Conservation (phyloP, 2,329 filamentous ascomycete genomes). For the Colletotrichum spinosum region DNA sequence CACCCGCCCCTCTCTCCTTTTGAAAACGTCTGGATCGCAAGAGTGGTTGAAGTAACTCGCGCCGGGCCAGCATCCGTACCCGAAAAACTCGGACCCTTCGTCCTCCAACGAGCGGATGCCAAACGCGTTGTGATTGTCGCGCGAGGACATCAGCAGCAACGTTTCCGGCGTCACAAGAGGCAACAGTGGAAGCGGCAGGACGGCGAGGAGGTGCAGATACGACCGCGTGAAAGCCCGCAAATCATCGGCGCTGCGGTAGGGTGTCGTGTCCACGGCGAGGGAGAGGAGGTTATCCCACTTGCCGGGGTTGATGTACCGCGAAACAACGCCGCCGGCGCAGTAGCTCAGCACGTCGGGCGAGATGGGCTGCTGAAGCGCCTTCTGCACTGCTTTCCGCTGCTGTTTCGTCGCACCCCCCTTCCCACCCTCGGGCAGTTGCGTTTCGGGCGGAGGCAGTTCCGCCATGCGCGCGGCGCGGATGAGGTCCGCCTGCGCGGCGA, state of each 20-base stretch:
- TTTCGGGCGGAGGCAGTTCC: background rate
- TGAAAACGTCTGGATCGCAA: slow-evolving; percentile 24
- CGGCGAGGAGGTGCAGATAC: slow-evolving; percentile 34
- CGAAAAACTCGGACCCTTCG: slow-evolving; percentile 35
- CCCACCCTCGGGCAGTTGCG: background rate
- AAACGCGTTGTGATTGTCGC: slow-evolving; percentile 32
- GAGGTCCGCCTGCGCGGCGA: slow-evolving; percentile 19
- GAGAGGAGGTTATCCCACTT: slow-evolving; percentile 29
- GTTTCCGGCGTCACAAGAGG: slow-evolving; percentile 23
- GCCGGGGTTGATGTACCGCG: slow-evolving; percentile 2
- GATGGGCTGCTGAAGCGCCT: slow-evolving; percentile 25
- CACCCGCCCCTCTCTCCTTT: slow-evolving; percentile 22
- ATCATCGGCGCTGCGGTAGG: slow-evolving; percentile 23
- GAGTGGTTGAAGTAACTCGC: slow-evolving; percentile 36
- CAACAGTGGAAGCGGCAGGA: slow-evolving; percentile 14
- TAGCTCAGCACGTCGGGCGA: slow-evolving; percentile 25
- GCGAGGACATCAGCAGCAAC: slow-evolving; percentile 21
- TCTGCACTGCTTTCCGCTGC: slow-evolving; percentile 25
- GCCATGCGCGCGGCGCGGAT: slow-evolving; percentile 19
- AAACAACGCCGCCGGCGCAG: slow-evolving; percentile 28
- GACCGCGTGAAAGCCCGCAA: slow-evolving; percentile 17
- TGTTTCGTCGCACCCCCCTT: slow-evolving; percentile 5
- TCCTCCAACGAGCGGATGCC: slow-evolving; percentile 33
- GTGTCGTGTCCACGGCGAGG: slow-evolving; percentile 25
- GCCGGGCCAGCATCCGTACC: slow-evolving; percentile 30